These are phyloP conservation scores for Zygosaccharomyces bailii DNA, from an alignment of 805 yeast species.

Conservation along the genomic window DNA sequence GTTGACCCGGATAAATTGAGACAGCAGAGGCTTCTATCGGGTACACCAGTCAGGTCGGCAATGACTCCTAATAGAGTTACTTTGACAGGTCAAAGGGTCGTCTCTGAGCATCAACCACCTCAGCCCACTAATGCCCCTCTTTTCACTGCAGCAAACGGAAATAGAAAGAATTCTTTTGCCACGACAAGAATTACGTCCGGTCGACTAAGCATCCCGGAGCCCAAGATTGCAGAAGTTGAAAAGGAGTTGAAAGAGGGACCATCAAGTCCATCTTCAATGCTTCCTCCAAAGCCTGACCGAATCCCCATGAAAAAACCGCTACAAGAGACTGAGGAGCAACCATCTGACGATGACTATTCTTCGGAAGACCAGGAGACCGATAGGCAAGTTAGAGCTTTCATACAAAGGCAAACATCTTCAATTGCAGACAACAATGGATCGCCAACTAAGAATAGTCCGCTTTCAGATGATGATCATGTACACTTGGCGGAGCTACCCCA, in stretches of 20 bases:
- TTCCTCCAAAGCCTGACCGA: slow-evolving; percentile 34
- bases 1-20: slow-evolving; percentile 39
- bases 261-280: slow-evolving; percentile 36
- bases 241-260: slow-evolving; percentile 40
- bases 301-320: slow-evolving; percentile 38
- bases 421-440: slow-evolving; percentile 35
- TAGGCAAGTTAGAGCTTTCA: slow-evolving; percentile 9
- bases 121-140: slow-evolving; percentile 16
- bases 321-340: slow-evolving; percentile 14
- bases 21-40: slow-evolving; percentile 34
- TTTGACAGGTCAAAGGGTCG: slow-evolving; percentile 32
- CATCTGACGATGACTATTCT: slow-evolving; percentile 15
- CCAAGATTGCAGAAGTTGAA: slow-evolving; percentile 41
- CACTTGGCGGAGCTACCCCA: slow-evolving; percentile 33
- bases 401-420: slow-evolving; percentile 28
- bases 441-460: slow-evolving; percentile 27
- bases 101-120: slow-evolving; percentile 25
- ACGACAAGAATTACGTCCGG: slow-evolving; percentile 42
- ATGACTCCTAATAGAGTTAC: slow-evolving; percentile 26
- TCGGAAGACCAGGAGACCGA: slow-evolving; percentile 20
- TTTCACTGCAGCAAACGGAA: slow-evolving; percentile 14
- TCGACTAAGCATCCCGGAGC: slow-evolving; percentile 44
- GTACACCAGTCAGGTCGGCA: slow-evolving; percentile 30
- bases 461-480: slow-evolving; percentile 23
- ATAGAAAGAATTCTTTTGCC: slow-evolving; percentile 15